phyloP scores from a whole-genome alignment of 2,329 filamentous ascomycete genomes.

The Bimuria novae-zelandiae region DNA sequence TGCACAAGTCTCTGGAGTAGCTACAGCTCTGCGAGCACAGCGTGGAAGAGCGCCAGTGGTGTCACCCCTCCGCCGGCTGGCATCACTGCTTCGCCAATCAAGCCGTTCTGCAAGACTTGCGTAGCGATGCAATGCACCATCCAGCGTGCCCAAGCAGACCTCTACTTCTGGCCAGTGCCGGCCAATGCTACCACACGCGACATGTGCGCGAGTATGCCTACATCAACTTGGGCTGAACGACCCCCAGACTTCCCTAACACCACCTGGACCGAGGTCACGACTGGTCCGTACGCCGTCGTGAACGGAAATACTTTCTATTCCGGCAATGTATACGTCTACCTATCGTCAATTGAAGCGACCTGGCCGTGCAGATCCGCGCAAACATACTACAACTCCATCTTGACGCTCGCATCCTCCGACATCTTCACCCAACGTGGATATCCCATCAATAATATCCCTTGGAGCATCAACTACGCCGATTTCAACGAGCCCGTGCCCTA shows the following conservation, averaged over 20 bases:
- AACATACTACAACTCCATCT: slow-evolving; percentile 12
- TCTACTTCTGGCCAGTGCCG: slow-evolving; percentile 21
- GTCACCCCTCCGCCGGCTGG: neutral
- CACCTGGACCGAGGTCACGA: slow-evolving; percentile 20
- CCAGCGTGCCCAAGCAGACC: slow-evolving; percentile 9
- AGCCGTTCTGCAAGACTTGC: slow-evolving; percentile 19
- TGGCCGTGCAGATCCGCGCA: slow-evolving; percentile 11
- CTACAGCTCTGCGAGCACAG: slow-evolving; percentile 11
- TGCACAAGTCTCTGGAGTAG: slow-evolving; percentile 15
- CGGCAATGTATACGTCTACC: slow-evolving; percentile 22
- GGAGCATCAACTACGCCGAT: slow-evolving; percentile 20
- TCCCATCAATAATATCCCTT: slow-evolving; percentile 10
- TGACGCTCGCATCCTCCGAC: slow-evolving; percentile 20
- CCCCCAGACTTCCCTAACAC: slow-evolving; percentile 14
- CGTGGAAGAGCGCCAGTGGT: slow-evolving; percentile 3
- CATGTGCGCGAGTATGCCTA: slow-evolving; percentile 17
- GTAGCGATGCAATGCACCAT: slow-evolving; percentile 18
- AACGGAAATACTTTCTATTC: slow-evolving; percentile 19
- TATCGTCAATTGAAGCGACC: slow-evolving; percentile 2
- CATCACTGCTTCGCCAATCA: neutral
- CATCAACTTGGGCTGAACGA: neutral
- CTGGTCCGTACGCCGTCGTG: slow-evolving; percentile 19
- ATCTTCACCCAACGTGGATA: slow-evolving; percentile 18
- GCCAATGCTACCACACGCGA: slow-evolving; percentile 17
- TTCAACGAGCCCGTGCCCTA: slow-evolving; percentile 17